phyloP scores from a whole-genome alignment of 768 basidiomycete species.

The Boletus insuetus region DNA sequence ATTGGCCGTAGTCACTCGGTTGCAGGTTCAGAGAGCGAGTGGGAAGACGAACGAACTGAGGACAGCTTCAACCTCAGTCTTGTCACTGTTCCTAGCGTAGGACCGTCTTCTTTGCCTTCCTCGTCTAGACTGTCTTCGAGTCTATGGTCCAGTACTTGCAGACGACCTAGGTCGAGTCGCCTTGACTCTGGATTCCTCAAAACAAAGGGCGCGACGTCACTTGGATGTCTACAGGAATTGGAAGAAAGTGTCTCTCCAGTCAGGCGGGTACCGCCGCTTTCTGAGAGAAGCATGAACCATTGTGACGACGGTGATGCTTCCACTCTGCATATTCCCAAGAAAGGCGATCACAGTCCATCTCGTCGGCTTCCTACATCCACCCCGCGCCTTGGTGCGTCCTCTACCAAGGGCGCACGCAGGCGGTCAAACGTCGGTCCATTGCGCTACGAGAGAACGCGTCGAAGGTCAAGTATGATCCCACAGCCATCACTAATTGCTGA shows the following conservation, averaged over 20 bases:
- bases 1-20: conserved; percentile 39
- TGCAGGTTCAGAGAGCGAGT: conserved; percentile 77
- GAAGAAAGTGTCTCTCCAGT: conserved; percentile 54
- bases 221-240: conserved; percentile 69
- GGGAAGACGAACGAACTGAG: conserved; percentile 88
- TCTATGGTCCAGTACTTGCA: conserved; percentile 22
- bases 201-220: conserved; percentile 44
- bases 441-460: conserved; percentile 66
- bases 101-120: conserved; percentile 35
- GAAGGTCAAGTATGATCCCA: conserved; percentile 83
- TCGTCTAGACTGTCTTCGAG: conserved; percentile 28
- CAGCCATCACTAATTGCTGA: conserved; percentile 49
- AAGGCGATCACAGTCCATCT: conserved; percentile 38
- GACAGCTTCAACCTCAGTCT: conserved; percentile 65
- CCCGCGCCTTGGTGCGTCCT: conserved; percentile 34
- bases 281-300: conserved; percentile 68
- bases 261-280: conserved; percentile 41
- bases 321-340: conserved; percentile 34
- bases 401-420: conserved; percentile 45
- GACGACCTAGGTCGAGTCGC: conserved; percentile 60
- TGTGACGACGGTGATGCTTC: conserved; percentile 25
- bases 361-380: conserved; percentile 50
- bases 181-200: conserved; percentile 69
- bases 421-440: conserved; percentile 77
- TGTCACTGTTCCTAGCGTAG: conserved; percentile 28